Base-by-base conservation (phyloP, 2,329 filamentous ascomycete genomes). In the Lojkania enalia region DNA sequence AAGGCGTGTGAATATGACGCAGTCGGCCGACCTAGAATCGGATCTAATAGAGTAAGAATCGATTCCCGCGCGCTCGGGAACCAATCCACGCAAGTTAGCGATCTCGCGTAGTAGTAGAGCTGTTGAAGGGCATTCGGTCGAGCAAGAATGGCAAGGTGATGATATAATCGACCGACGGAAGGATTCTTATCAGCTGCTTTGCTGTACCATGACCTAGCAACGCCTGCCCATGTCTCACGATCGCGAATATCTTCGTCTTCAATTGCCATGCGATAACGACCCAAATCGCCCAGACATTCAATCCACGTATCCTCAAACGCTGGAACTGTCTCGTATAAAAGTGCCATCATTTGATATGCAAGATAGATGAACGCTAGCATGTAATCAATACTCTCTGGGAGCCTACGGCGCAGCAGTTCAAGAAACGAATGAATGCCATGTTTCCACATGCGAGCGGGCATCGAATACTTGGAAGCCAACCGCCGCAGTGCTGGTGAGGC, bases 381-480 rank as follows among this genome's bases (percentile, higher is more conserved):
- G 43, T 95, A 87, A 38, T 96, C 91, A 0, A 90, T 71, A 1
- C 87, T 90, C 0, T 77, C 78, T 0, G 91, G 92, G 0, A 96
- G 73, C 2, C 85, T 80, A 52, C 88, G 83, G 0, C 67, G 62
- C 3, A 71, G 57, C 0, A 95, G 66, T 54, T 95, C 89, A 0
- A 95, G 75, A 45, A 94, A 94, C 0, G 83, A 85, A 61, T 95
- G 90, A 3, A 97, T 96, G 0, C 88, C 92, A 57, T 95, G 88
- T 0, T 89, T 79, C 94, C 94, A 97, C 88, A 97, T 94, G 0
- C 92, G 77, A 0, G 88, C 90, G 0, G 92, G 91, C 89, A 97
- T 96, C 0, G 84, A 84, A 56, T 96, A 96, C 49, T 94, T 94
- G 0, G 80, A 79, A 0, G 90, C 86, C 0, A 96, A 69, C 0